Percentiles rank a stretch among this genome's conserved stretches.
Evolutionary conservation across 1,284 basidiomycete species (phyloP).

Genomic region (Cryptococcus sp.): DNA sequence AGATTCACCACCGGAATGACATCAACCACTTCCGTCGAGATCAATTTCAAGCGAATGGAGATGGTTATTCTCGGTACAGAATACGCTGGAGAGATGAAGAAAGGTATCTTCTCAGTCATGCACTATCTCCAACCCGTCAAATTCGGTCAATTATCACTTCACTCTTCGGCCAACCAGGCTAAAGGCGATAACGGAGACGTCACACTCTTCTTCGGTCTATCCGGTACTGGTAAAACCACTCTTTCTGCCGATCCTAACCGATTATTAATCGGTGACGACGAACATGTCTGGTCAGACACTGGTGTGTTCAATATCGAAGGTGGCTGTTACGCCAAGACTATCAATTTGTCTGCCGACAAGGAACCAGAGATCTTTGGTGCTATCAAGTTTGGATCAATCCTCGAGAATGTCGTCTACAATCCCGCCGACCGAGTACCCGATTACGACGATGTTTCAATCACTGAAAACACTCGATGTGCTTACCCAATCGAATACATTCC

Average conservation of each 20-base stretch:
- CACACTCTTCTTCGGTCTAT: slow-evolving; percentile 98
- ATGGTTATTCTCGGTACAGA: slow-evolving; percentile 99
- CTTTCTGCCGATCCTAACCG: slow-evolving; percentile 89
- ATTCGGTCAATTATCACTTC: slow-evolving; percentile 94
- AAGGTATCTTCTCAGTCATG: slow-evolving; percentile 99
- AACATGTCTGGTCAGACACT: slow-evolving; percentile 95
- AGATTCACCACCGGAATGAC: slow-evolving; percentile 99
- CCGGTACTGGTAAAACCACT: slow-evolving; percentile 97
- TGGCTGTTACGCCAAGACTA: slow-evolving; percentile 98
- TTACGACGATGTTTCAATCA: slow-evolving; percentile 95
- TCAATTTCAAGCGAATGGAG: slow-evolving; percentile 99
- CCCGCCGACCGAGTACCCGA: slow-evolving; percentile 79
- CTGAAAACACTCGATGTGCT: slow-evolving; percentile 98
- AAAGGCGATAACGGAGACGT: slow-evolving; percentile 82
- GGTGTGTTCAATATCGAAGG: slow-evolving; percentile 99
- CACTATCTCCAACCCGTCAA: slow-evolving; percentile 99
- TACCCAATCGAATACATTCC: slow-evolving; percentile 97
- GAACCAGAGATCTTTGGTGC: slow-evolving; percentile 98
- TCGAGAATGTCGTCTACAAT: slow-evolving; percentile 99
- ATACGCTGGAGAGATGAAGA: slow-evolving; percentile 99
- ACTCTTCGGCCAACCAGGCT: slow-evolving; percentile 88
- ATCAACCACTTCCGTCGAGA: slow-evolving; percentile 96
- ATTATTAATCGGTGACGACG: slow-evolving; percentile 90
- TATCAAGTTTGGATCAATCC: slow-evolving; percentile 91
- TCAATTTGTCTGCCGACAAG: slow-evolving; percentile 90